Percentiles rank a stretch among this genome's conserved stretches.
Conservation (phyloP, 805 yeast genomes). For the Yarrowia alimentaria region DNA sequence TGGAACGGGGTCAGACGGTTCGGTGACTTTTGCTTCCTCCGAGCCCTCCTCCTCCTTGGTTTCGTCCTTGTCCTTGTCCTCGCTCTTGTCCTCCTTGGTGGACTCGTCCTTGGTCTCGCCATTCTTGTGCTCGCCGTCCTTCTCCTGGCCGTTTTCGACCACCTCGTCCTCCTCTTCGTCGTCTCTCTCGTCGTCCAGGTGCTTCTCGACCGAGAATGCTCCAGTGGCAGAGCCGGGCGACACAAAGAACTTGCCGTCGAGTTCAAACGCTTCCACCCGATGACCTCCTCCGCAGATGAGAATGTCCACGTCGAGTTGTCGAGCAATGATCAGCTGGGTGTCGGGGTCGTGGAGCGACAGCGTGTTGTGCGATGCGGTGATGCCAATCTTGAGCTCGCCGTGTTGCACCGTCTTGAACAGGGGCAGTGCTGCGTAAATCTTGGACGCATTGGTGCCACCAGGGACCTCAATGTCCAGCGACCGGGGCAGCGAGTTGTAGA, state of each 20-base stretch:
- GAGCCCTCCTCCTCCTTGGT: background rate
- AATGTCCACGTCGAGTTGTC: slow-evolving; percentile 89
- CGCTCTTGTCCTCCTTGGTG: slow-evolving; percentile 21
- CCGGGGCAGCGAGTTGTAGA: slow-evolving; percentile 4
- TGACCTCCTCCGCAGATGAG: slow-evolving; percentile 93
- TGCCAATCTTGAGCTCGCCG: slow-evolving; percentile 76
- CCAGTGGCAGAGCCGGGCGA: slow-evolving; percentile 98
- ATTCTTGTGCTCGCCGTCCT: slow-evolving; percentile 32
- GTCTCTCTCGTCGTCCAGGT: slow-evolving; percentile 57
- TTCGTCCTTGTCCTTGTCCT: slow-evolving; percentile 7
- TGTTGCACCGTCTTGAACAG: slow-evolving; percentile 60
- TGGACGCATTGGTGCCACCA: slow-evolving; percentile 3
- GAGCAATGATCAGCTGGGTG: slow-evolving; percentile 73
- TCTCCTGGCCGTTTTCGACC: slow-evolving; percentile 38
- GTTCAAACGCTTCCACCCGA: slow-evolving; percentile 85
- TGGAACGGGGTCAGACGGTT: slow-evolving; percentile 52
- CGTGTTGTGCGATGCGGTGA: slow-evolving; percentile 77
- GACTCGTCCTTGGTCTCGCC: slow-evolving; percentile 20
- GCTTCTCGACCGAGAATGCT: slow-evolving; percentile 50
- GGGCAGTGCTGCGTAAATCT: slow-evolving; percentile 46
- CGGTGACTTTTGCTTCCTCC: slow-evolving; percentile 24
- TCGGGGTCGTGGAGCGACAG: slow-evolving; percentile 88
- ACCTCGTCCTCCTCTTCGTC: slow-evolving; percentile 41
- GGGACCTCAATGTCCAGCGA: slow-evolving; percentile 17
- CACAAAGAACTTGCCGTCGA: slow-evolving; percentile 90